Conservation (phyloP, 495 filamentous ascomycete species). For the Xylaria grammica region DNA sequence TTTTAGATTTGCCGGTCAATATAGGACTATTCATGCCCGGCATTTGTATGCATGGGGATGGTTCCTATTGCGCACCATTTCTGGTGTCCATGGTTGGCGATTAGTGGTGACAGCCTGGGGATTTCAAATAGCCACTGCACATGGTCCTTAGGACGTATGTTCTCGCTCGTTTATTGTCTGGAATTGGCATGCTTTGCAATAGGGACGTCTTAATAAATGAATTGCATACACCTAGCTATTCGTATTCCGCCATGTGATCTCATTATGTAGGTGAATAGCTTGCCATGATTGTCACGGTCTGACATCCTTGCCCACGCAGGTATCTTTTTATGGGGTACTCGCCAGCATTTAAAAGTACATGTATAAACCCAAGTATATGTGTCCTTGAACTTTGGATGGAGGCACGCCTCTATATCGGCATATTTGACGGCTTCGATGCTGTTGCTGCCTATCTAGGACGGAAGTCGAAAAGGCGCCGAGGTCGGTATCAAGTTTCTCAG, state of each 20-base stretch:
- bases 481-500: no score
- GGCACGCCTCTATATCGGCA: no score
- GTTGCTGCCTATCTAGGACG: no score
- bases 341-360: no score
- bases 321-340: no score
- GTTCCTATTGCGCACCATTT: conserved; percentile 14
- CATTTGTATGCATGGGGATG: conserved; percentile 23
- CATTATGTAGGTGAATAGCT: no score
- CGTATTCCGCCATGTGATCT: background rate
- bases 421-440: no score
- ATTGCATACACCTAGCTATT: conserved; percentile 7
- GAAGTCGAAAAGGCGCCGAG: no score
- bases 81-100: conserved; percentile 18
- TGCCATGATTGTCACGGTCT: no score
- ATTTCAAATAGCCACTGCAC: conserved; percentile 19
- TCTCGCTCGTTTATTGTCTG: conserved; percentile 26
- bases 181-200: conserved; percentile 22
- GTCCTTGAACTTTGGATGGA: no score
- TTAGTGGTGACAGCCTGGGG: conserved; percentile 7
- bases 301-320: no score
- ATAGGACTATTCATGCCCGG: conserved; percentile 16
- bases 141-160: conserved; percentile 19
- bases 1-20: conserved; percentile 23
- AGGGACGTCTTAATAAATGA: conserved; percentile 27
- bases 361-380: no score